Base-by-base conservation (phyloP, 129 eudicot species). In the Gnaphalium uliginosum region DNA sequence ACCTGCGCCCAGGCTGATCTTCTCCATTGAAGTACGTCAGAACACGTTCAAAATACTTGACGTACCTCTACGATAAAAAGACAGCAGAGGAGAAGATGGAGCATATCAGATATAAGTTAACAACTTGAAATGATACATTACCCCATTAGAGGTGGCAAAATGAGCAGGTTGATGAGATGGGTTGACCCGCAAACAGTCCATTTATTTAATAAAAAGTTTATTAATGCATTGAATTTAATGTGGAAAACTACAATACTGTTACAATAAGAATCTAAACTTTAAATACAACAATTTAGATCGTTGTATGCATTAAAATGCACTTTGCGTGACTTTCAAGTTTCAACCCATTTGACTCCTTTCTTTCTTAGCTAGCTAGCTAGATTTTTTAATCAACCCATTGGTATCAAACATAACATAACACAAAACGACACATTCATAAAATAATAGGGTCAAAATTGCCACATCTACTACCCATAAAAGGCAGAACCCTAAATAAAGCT, bases 1-100 rank as follows among this genome's bases (percentile, higher is more conserved):
- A 93, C 98, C 98, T 93, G 63, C 98, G 96, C n/a, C 98, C 98
- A 29, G 98, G 96, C 91, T 88, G 98, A 74, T 86, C 88, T 79
- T 90, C 98, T 81, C 98, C 98, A 48, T 93, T 90, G 82, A 93
- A 90, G 84, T 93, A 88, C 3, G 90, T 85, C 78, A 86, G 41
- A 60, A 80, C 75, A n/a, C 98, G 95, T 75, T 93, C 98, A 69
- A 93, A 93, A 64, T 93, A 93, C 78, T 93, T 93, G 83, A 93
- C 96, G 73, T 93, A 93, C 81, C 98, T 88, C 98, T 93, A 35
- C 1, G 1, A 35, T 6, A 61, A 22, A 29, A 26, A 61, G 33
- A 69, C 71, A 64, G 1, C 26, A 51, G 68, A 81, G 35, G 25
- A 15, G 62, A 33, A 68, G n/a, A 68, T 24, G 18, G 30, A 19